Conservation (phyloP, 1,284 basidiomycete genomes). For the Entoloma clypeatum region DNA sequence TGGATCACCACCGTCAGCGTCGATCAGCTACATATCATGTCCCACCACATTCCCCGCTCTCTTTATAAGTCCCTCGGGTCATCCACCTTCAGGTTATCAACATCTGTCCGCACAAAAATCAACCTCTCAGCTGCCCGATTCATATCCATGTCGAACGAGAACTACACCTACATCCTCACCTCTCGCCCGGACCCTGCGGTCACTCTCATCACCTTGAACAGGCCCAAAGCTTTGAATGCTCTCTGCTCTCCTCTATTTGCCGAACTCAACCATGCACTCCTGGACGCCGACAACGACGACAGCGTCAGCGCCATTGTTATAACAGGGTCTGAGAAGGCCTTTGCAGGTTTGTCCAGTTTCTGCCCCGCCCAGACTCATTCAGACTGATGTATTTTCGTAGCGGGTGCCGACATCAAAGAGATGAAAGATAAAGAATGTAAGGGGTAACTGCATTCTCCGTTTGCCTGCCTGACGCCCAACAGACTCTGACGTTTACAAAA, state of each 20-base stretch:
- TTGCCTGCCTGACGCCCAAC: conserved; percentile 7
- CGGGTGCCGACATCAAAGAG: conserved; percentile 90
- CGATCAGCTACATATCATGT: conserved; percentile 18
- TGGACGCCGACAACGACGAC: conserved; percentile 70
- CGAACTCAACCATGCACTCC: conserved; percentile 76
- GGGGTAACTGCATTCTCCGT: conserved; percentile 21
- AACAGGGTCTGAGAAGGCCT: conserved; percentile 91
- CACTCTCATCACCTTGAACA: conserved; percentile 88
- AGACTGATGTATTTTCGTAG: conserved; percentile 32
- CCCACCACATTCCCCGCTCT: conserved; percentile 17
- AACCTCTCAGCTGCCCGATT: no score
- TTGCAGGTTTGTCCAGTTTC: conserved; percentile 63
- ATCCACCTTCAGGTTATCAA: conserved; percentile 11
- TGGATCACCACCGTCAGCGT: conserved; percentile 3
- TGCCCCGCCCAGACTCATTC: neutral
- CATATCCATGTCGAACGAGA: conserved; percentile 42
- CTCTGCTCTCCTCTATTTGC: conserved; percentile 77
- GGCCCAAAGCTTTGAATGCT: conserved; percentile 95
- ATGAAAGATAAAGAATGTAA: conserved; percentile 89
- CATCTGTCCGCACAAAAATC: no score
- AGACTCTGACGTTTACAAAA: conserved; percentile 87
- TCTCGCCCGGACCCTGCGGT: conserved; percentile 75
- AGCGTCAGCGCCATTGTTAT: conserved; percentile 83
- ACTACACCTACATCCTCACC: conserved; percentile 73
- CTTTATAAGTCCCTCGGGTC: conserved; percentile 18